Conservation (phyloP, 225 moss, liverwort and hornwort genomes). For the Marchantia paleacea region DNA sequence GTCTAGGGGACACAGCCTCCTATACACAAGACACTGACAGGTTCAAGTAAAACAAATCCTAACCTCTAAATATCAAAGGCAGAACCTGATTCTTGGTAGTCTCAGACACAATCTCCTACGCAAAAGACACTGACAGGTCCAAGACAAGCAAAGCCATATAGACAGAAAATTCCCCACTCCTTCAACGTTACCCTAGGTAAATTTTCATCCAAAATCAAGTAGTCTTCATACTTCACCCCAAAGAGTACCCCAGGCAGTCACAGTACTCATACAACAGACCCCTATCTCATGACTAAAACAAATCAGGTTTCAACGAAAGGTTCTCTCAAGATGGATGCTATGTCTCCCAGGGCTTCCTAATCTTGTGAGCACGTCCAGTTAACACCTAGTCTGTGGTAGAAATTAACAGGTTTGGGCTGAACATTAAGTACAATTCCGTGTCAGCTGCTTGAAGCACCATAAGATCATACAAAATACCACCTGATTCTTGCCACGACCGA, state of each 20-base stretch:
- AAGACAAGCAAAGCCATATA: background rate
- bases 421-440: background rate
- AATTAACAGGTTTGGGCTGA: background rate
- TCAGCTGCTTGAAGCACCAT: conserved; percentile 11
- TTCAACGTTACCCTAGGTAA: background rate
- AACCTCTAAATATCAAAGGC: background rate
- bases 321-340: background rate
- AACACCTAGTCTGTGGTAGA: background rate
- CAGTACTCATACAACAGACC: background rate
- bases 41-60: background rate
- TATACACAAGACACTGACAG: background rate
- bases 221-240: background rate
- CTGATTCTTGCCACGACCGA: conserved; percentile 9
- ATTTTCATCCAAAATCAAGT: background rate
- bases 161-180: no score
- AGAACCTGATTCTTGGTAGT: background rate
- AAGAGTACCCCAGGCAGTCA: background rate
- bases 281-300: background rate
- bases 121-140: background rate
- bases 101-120: background rate
- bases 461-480: background rate
- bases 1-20: background rate
- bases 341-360: background rate
- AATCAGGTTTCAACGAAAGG: background rate
- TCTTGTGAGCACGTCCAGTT: background rate